Base-by-base conservation (phyloP, 441 rosid genomes). In the Erysimum cheiri region DNA sequence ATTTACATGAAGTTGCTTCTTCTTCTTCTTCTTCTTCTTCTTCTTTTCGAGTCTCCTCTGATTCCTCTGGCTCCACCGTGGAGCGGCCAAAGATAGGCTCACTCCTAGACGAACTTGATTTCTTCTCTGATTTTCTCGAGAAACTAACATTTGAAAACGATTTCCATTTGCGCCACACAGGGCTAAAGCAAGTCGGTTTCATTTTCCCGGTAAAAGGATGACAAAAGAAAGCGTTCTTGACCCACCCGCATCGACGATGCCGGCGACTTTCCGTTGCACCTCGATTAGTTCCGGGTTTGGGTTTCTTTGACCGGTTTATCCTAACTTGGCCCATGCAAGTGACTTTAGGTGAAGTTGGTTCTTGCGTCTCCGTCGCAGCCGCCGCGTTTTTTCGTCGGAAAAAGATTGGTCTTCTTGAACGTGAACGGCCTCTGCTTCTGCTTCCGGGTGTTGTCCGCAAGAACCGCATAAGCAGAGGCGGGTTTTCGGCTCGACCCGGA, bases 261-360 rank as follows among this genome's bases (percentile, higher is more conserved):
- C 35, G 39, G 4, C 13, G 22, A 2, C 22, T 68, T 13, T 69
- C 70, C 8, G 1, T 40, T 75, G 36, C 54, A 33, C 71, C 22
- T 12, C 78, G 56, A 55, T 29, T 35, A 67, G 64, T 32, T 17
- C 32, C 72, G 40, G 64, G 80, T 70, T 80, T 76, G 41, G 73
- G 57, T 73, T 84, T 83, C 52, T 85, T 85, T 36, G 89, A 85
- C 17, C 95, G 82, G 33, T 76, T 79, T 72, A 87, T 93, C 43
- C 91, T 84, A 17, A 93, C 96, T 77, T 90, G 97, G 10, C 98
- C 98, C 94, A 93, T 89, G 88, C 97, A 93, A 31, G 98, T 93
- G 50, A 93, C 98, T 65, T 88, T 91, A 0, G 97, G 98, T 5
- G 98, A 93, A 64, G 97, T 60, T 2, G 98, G 98, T 50, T 93